A percentile compares a stretch with the other conserved stretches of the same genome.
Evolutionary conservation across 495 filamentous ascomycete species (phyloP).

Genomic region (Talaromyces trachyspermus): DNA sequence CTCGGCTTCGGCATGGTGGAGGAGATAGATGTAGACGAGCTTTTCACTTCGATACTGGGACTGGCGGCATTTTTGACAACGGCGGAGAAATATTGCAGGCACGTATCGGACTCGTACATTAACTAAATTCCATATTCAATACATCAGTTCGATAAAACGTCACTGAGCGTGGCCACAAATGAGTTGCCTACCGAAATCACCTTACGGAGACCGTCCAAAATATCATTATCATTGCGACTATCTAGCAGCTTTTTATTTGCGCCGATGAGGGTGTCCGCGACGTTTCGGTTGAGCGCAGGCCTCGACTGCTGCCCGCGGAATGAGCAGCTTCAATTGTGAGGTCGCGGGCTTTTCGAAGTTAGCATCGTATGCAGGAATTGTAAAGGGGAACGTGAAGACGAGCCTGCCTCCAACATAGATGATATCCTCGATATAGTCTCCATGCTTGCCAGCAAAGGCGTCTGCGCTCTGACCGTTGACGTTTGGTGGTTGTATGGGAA

Average conservation of each 20-base stretch:
- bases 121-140: constrained; percentile 46
- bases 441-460: constrained; percentile 46
- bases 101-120: constrained; percentile 82
- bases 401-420: constrained; percentile 86
- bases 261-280: constrained; percentile 40
- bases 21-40: constrained; percentile 93
- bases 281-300: constrained; percentile 31
- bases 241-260: constrained; percentile 92
- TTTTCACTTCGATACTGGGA: constrained; percentile 87
- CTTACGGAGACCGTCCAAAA: constrained; percentile 82
- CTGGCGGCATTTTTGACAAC: constrained; percentile 96
- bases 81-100: constrained; percentile 81
- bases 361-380: neutral
- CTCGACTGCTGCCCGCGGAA: constrained; percentile 51
- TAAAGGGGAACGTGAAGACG: constrained; percentile 13
- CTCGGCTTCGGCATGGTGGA: constrained; percentile 90
- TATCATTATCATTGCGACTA: constrained; percentile 85
- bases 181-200: constrained; percentile 69
- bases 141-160: constrained; percentile 8
- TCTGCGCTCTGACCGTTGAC: no score
- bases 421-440: constrained; percentile 96
- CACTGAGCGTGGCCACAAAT: neutral
- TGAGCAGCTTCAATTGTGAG: constrained; percentile 94
- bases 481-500: no score
- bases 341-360: constrained; percentile 63